phyloP scores from a whole-genome alignment of 1,284 basidiomycete genomes.

The Puccinia triticina region DNA sequence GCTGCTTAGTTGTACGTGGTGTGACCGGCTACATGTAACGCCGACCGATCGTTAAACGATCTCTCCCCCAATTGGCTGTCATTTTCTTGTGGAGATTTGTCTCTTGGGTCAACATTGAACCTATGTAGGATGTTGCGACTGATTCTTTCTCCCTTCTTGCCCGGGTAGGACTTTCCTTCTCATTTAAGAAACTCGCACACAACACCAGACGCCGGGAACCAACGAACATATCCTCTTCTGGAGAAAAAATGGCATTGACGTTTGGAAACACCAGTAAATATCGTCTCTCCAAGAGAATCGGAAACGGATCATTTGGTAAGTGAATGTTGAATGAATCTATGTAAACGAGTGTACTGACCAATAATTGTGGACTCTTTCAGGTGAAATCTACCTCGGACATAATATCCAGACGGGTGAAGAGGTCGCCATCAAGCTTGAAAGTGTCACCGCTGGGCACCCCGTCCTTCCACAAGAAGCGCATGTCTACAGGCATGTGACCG shows the following conservation, averaged over 20 bases:
- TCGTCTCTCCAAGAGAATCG: constrained; percentile 3
- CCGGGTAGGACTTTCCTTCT: no score
- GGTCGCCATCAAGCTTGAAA: constrained; percentile 99
- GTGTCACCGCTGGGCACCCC: constrained; percentile 60
- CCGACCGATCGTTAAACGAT: no score
- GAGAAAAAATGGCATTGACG: constrained; percentile 16
- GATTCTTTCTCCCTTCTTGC: not conserved
- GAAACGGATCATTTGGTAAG: constrained; percentile 28
- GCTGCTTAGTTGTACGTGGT: no score
- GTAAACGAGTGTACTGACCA: not conserved
- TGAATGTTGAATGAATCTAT: not conserved
- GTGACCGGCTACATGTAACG: no score
- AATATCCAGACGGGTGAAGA: constrained; percentile 82
- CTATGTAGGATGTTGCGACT: not conserved
- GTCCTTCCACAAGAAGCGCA: constrained; percentile 61
- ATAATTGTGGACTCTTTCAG: not conserved
- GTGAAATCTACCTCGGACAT: not conserved
- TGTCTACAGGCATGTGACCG: constrained; percentile 78
- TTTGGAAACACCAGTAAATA: not conserved
- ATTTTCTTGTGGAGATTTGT: no score
- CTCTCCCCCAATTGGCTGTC: no score
- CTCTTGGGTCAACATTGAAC: no score
- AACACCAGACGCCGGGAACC: not conserved
- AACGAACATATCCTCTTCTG: not conserved
- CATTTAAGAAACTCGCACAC: not conserved